phyloP scores from a whole-genome alignment of 495 filamentous ascomycete species.

The Daldinia childiae region DNA sequence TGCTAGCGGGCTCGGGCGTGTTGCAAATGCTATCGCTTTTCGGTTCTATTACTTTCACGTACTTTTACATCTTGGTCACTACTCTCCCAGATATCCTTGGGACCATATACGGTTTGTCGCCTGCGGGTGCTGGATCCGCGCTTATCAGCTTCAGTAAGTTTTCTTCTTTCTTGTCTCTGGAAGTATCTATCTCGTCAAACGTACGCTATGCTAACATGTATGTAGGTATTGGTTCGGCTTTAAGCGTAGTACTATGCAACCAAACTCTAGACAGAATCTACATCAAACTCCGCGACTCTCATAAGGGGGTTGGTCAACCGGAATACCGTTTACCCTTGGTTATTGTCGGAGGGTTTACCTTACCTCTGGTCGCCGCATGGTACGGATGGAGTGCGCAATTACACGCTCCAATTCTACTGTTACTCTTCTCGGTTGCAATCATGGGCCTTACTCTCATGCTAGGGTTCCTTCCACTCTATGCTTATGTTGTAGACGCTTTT shows the following conservation, averaged over 20 bases:
- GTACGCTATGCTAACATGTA: slow-evolving; percentile 39
- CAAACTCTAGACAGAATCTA: slow-evolving; percentile 62
- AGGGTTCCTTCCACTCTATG: slow-evolving; percentile 58
- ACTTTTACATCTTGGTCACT: slow-evolving; percentile 63
- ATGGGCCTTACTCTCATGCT: slow-evolving; percentile 54
- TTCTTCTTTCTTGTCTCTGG: neutral
- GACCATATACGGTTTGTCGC: slow-evolving; percentile 57
- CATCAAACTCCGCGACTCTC: slow-evolving; percentile 52
- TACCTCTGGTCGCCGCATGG: slow-evolving; percentile 54
- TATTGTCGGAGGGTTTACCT: slow-evolving; percentile 52
- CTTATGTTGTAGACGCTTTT: slow-evolving; percentile 68
- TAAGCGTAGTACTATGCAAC: slow-evolving; percentile 60
- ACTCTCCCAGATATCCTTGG: slow-evolving; percentile 62
- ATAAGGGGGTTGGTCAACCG: slow-evolving; percentile 52
- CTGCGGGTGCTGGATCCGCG: slow-evolving; percentile 56
- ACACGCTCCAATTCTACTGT: slow-evolving; percentile 48
- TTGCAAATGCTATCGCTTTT: slow-evolving; percentile 60
- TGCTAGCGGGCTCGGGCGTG: slow-evolving; percentile 60
- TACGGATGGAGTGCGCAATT: slow-evolving; percentile 62
- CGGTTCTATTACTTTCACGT: slow-evolving; percentile 60
- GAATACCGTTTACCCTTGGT: slow-evolving; percentile 63
- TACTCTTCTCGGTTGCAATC: slow-evolving; percentile 54
- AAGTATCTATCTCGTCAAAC: neutral
- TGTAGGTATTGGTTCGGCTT: slow-evolving; percentile 59
- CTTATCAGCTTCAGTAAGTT: slow-evolving; percentile 63